These are phyloP conservation scores for Medicago ruthenica DNA, from an alignment of 306 rosid species.

Conservation along the genomic window DNA sequence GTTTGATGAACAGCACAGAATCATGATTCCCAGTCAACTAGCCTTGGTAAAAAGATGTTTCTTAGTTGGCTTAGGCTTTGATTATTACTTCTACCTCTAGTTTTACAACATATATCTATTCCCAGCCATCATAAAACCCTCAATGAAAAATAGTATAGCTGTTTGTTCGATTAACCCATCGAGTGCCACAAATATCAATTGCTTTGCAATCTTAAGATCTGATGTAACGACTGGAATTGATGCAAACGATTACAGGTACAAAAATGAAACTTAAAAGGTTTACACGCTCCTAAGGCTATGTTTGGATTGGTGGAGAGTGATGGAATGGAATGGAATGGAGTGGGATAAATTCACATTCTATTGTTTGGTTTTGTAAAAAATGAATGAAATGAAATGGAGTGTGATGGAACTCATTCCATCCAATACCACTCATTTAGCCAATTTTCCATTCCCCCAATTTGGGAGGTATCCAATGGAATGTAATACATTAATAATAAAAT, in stretches of 20 bases:
- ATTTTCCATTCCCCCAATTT: no score
- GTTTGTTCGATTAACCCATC: neutral
- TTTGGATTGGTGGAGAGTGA: no score
- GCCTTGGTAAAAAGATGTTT: neutral
- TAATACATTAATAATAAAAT: no score
- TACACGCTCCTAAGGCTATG: neutral
- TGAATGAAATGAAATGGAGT: no score
- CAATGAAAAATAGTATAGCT: neutral
- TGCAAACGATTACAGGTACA: neutral
- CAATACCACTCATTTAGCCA: no score
- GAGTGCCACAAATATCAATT: neutral
- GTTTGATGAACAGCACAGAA: no score
- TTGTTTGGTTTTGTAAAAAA: no score
- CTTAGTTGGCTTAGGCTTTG: neutral
- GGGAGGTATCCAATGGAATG: no score
- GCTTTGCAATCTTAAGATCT: neutral
- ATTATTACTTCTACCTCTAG: neutral
- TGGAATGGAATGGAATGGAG: no score
- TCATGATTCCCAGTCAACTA: no score
- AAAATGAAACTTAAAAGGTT: neutral
- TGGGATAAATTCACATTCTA: no score
- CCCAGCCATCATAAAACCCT: neutral
- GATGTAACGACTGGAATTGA: neutral
- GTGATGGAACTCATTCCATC: no score
- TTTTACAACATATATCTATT: neutral